phyloP scores from a whole-genome alignment of 805 yeast species.

The Schizosaccharomyces japonicus region DNA sequence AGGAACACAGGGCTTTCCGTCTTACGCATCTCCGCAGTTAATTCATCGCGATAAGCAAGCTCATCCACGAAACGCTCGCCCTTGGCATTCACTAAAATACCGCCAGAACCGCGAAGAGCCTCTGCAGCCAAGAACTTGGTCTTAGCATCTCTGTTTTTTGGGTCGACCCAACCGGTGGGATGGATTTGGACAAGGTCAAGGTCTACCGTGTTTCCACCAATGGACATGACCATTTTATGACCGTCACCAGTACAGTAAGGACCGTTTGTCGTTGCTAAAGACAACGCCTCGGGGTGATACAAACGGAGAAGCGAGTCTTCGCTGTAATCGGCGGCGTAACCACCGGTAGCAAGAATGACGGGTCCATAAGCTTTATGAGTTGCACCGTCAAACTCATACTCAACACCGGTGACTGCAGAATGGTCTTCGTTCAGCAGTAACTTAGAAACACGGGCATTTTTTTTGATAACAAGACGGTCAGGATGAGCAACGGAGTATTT shows the following conservation, averaged over 20 bases:
- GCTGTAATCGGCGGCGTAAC: conserved; percentile 41
- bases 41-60: conserved; percentile 35
- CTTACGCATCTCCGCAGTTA: conserved; percentile 32
- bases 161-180: conserved; percentile 41
- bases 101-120: conserved; percentile 44
- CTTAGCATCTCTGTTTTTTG: conserved; percentile 24
- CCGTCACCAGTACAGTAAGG: conserved; percentile 43
- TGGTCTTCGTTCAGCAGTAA: conserved; percentile 16
- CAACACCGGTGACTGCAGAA: conserved; percentile 20
- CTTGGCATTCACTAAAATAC: conserved; percentile 27
- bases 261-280: conserved; percentile 37
- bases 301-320: conserved; percentile 26
- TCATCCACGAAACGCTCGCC: conserved; percentile 40
- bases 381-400: conserved; percentile 17
- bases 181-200: conserved; percentile 45
- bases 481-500: conserved; percentile 23
- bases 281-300: conserved; percentile 33
- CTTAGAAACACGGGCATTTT: conserved; percentile 23
- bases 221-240: conserved; percentile 27
- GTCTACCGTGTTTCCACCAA: conserved; percentile 34
- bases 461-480: conserved; percentile 19
- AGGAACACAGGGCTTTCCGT: conserved; percentile 24
- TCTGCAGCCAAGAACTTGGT: conserved; percentile 41
- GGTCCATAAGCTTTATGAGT: conserved; percentile 23
- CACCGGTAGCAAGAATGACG: conserved; percentile 40